Percentiles rank a stretch among this genome's conserved stretches.
phyloP scores from a whole-genome alignment of 495 filamentous ascomycete genomes.

The Penicillium antarcticum region DNA sequence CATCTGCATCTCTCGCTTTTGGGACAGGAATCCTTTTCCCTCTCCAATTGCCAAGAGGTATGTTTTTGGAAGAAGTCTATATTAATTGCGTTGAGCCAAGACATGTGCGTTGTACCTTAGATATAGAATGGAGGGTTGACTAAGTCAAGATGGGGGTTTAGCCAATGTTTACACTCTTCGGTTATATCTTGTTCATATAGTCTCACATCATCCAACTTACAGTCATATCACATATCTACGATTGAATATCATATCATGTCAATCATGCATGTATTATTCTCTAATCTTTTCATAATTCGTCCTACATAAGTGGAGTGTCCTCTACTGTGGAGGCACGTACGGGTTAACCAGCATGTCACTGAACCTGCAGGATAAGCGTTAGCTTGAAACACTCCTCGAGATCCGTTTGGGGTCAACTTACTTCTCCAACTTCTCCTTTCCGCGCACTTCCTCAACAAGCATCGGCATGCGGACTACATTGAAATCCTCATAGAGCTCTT shows the following conservation, averaged over 20 bases:
- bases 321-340: constrained; percentile 70
- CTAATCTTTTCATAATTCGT: constrained; percentile 50
- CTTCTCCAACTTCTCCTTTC: constrained; percentile 88
- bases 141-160: no score
- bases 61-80: background rate
- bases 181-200: no score
- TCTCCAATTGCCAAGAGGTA: constrained; percentile 1
- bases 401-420: constrained; percentile 32
- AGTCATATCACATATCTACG: background rate
- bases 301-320: constrained; percentile 19
- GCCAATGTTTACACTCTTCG: no score
- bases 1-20: constrained; percentile 21
- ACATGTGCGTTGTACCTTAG: no score
- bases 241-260: background rate
- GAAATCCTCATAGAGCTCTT: constrained; percentile 98
- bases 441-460: constrained; percentile 90
- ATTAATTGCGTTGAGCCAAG: no score
- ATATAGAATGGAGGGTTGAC: no score
- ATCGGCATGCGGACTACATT: constrained; percentile 98
- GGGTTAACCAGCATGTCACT: constrained; percentile 90
- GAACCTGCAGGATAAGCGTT: constrained; percentile 50
- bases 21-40: constrained; percentile 1
- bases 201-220: no score
- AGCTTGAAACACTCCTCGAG: constrained; percentile 10
- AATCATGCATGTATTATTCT: constrained; percentile 34